Conservation (phyloP, 495 filamentous ascomycete genomes). For the Trichoderma reesei region DNA sequence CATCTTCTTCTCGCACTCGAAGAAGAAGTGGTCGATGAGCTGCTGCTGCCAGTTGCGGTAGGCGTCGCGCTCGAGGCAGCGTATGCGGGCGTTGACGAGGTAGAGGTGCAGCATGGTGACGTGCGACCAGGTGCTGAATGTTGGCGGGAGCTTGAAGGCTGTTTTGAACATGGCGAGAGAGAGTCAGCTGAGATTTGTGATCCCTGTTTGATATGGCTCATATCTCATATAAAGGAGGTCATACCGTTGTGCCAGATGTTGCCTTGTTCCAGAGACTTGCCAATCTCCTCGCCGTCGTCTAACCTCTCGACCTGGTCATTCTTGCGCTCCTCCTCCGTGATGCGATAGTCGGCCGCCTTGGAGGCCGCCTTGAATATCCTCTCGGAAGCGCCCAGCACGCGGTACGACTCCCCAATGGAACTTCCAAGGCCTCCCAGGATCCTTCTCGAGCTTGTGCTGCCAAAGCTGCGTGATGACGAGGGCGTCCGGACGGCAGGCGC, state of each 20-base stretch:
- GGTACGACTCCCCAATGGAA: constrained; percentile 16
- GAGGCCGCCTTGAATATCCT: constrained; percentile 59
- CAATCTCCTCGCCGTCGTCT: constrained; percentile 66
- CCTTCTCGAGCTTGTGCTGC: background rate
- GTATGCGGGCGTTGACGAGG: constrained; percentile 76
- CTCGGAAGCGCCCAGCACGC: constrained; percentile 52
- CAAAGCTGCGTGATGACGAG: background rate
- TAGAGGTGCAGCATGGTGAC: constrained; percentile 95
- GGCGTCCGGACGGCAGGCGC: background rate
- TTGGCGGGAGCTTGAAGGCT: constrained; percentile 59
- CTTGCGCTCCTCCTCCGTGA: constrained; percentile 47
- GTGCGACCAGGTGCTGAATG: constrained; percentile 92
- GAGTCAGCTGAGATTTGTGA: background rate
- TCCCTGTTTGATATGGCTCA: background rate
- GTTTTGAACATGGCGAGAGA: background rate
- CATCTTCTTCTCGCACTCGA: constrained; percentile 84
- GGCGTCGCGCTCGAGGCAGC: constrained; percentile 52
- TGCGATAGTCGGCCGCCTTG: constrained; percentile 62
- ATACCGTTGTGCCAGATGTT: constrained; percentile 70
- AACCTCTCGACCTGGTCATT: constrained; percentile 51
- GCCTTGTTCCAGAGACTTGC: constrained; percentile 49
- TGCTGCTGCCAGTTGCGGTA: constrained; percentile 32
- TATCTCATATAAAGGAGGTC: constrained; percentile 15
- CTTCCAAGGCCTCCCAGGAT: background rate
- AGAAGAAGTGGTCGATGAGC: constrained; percentile 86